Evolutionary conservation across 1,284 basidiomycete species (phyloP).

Genomic region (Puccinia triticina): DNA sequence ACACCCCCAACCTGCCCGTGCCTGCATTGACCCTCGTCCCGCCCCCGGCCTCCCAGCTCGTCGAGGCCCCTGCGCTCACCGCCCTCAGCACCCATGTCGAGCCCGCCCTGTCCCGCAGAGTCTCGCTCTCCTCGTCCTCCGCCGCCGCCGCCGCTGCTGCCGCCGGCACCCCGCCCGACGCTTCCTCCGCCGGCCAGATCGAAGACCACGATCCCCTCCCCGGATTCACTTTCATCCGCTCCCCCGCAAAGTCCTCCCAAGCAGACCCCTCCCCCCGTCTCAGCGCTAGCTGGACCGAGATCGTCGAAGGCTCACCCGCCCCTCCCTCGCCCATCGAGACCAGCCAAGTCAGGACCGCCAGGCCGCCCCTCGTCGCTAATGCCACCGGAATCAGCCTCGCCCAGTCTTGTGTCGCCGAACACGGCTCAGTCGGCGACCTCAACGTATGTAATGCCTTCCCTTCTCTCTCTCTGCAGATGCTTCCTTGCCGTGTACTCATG

Average conservation of each 20-base stretch:
- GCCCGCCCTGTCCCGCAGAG: neutral
- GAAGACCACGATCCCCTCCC: neutral
- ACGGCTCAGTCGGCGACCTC: neutral
- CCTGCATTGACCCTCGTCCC: neutral
- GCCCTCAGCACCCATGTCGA: slow-evolving; percentile 5
- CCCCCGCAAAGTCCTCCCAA: neutral
- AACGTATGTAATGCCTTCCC: neutral
- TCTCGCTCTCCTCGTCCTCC: neutral
- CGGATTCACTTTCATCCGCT: slow-evolving; percentile 13
- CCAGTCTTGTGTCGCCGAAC: slow-evolving; percentile 15
- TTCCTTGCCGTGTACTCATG: neutral
- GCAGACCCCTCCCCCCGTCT: neutral
- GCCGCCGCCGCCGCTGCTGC: too few relatives aligned
- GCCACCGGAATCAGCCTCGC: slow-evolving; percentile 5
- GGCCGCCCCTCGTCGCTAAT: neutral
- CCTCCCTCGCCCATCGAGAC: neutral
- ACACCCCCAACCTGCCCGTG: neutral
- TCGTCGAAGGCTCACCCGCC: neutral
- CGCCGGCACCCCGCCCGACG: too few relatives aligned
- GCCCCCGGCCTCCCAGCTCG: neutral
- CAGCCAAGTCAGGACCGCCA: neutral
- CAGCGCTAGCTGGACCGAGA: slow-evolving; percentile 9
- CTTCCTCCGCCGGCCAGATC: neutral
- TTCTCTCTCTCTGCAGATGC: neutral
- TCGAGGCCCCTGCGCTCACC: neutral